Evolutionary conservation across 116 monocot species (phyloP).

Genomic region (Phalaenopsis hybrid): DNA sequence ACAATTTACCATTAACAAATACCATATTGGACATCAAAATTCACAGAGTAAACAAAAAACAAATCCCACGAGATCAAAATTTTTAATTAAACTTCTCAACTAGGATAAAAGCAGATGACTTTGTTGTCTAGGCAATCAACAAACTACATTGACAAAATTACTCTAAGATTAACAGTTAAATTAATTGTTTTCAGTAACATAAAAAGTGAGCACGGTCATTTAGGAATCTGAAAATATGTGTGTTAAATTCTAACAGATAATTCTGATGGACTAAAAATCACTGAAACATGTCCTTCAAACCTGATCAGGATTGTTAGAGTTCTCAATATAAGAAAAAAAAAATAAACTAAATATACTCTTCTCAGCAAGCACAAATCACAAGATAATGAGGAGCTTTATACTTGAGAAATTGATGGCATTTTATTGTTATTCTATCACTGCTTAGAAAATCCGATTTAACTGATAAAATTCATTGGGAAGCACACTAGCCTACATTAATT

Average conservation of each 20-base stretch:
- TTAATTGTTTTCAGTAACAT: background rate
- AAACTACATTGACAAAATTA: background rate
- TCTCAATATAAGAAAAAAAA: background rate
- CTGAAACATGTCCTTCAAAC: background rate
- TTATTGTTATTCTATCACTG: background rate
- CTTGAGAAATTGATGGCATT: background rate
- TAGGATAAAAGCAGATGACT: background rate
- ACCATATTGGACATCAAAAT: background rate
- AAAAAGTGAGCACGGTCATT: background rate
- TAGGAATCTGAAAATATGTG: too few species aligned
- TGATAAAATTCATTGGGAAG: background rate
- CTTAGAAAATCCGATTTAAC: background rate
- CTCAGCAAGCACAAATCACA: background rate
- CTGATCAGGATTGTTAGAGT: background rate
- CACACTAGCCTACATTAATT: background rate
- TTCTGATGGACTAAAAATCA: background rate
- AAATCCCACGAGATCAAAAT: background rate
- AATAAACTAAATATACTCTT: background rate
- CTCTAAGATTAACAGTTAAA: background rate
- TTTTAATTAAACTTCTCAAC: background rate
- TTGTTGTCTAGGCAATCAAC: background rate
- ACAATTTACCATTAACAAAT: background rate
- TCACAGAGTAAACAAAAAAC: background rate
- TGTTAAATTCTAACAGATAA: background rate
- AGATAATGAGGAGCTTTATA: background rate